Percentiles rank a stretch among this genome's conserved stretches.
Evolutionary conservation across 2,329 filamentous ascomycete species (phyloP).

Genomic region (Aspergillus floridensis): DNA sequence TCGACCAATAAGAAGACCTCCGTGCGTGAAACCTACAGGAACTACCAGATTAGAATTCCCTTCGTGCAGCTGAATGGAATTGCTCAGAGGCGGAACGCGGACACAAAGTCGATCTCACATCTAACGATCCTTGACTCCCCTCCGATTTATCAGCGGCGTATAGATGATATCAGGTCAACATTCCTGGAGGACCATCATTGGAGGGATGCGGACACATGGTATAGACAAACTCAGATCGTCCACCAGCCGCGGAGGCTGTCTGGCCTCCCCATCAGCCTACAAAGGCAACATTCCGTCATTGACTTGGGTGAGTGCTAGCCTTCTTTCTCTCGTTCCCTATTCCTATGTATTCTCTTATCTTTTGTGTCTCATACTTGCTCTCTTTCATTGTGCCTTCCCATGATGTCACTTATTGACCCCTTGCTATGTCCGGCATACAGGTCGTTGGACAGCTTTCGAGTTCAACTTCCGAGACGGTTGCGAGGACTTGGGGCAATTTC

Average conservation of each 20-base stretch:
- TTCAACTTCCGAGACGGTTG: slow-evolving; percentile 46
- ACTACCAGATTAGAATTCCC: slow-evolving; percentile 46
- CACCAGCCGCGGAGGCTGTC: slow-evolving; percentile 39
- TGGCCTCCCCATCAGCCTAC: slow-evolving; percentile 45
- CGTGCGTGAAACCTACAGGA: slow-evolving; percentile 11
- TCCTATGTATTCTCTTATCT: no score
- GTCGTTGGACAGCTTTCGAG: slow-evolving; percentile 62
- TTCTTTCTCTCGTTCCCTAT: not conserved
- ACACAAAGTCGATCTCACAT: slow-evolving; percentile 27
- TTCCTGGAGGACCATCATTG: slow-evolving; percentile 49
- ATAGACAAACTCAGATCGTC: slow-evolving; percentile 63
- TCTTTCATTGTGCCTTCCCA: not conserved
- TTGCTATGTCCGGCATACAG: slow-evolving; percentile 28
- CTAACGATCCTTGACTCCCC: slow-evolving; percentile 43
- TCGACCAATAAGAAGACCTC: slow-evolving; percentile 1
- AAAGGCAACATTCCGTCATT: slow-evolving; percentile 53
- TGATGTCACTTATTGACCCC: not conserved
- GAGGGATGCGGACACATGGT: slow-evolving; percentile 59
- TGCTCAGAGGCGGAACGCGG: slow-evolving; percentile 31
- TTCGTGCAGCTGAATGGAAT: slow-evolving; percentile 44
- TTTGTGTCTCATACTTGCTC: no score
- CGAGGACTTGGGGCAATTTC: slow-evolving; percentile 35
- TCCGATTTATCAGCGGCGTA: slow-evolving; percentile 46
- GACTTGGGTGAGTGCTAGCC: slow-evolving; percentile 53
- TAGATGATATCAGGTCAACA: slow-evolving; percentile 34